These are phyloP conservation scores for Cyclostephanos invisitatus DNA, from an alignment of 108 stramenopile genomes.

Conservation along the genomic window DNA sequence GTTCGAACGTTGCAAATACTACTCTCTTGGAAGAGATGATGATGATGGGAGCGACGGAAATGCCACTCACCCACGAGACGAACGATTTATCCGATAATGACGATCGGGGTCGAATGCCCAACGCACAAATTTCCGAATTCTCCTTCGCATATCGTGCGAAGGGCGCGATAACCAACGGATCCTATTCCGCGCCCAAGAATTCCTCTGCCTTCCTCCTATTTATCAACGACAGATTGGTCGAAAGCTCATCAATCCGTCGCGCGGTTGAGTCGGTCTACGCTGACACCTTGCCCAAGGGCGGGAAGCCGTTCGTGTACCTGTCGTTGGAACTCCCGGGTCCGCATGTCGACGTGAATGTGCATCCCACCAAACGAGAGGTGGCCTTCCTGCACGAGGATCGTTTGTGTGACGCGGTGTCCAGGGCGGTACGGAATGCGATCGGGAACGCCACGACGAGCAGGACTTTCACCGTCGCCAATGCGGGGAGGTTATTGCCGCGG, in stretches of 20 bases:
- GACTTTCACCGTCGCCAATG: conserved; percentile 23
- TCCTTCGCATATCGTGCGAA: conserved; percentile 53
- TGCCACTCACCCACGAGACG: background rate
- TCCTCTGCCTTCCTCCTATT: conserved; percentile 85
- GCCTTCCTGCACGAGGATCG: conserved; percentile 92
- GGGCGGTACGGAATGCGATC: conserved; percentile 40
- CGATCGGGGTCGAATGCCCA: conserved; percentile 3
- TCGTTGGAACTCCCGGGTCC: conserved; percentile 77
- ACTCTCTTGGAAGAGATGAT: conserved; percentile 41
- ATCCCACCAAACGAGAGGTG: conserved; percentile 97
- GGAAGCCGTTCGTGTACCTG: conserved; percentile 91
- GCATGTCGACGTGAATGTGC: conserved; percentile 98
- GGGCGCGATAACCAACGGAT: conserved; percentile 72
- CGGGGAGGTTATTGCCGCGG: conserved; percentile 9
- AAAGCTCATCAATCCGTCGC: conserved; percentile 70
- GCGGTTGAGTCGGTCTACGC: conserved; percentile 86
- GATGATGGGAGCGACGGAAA: conserved; percentile 33
- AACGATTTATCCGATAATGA: conserved; percentile 2
- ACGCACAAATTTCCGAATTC: conserved; percentile 23
- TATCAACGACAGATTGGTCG: conserved; percentile 93
- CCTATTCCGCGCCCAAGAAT: conserved; percentile 65
- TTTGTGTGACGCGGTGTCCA: conserved; percentile 53
- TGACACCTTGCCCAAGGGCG: conserved; percentile 67
- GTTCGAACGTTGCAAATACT: conserved; percentile 11
- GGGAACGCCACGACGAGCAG: conserved; percentile 42